Evolutionary conservation across 768 basidiomycete species (phyloP), one percentile per base, ranked within the genome.

Genomic region (Russula foetens): DNA sequence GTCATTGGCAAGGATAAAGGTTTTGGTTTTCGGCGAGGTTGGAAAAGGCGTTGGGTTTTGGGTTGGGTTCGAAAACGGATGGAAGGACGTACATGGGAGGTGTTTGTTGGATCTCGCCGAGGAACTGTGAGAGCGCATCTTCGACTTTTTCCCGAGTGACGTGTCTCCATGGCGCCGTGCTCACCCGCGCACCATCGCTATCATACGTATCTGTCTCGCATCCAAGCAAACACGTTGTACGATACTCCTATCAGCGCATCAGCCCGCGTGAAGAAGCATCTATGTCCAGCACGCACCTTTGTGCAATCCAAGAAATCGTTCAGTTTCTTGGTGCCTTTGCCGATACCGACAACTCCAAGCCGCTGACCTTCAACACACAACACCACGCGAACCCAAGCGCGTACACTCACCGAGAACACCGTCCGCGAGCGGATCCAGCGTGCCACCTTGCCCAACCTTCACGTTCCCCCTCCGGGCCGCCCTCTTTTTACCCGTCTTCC

Each of bases 141-240:
- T 93, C 85, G 35, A 98, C 81, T 46, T 79, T 73, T 64, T 90
- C 88, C 58, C 77, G 78, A 1, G 94, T 95, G 58, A 99, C 81
- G 71, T 96, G 91, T 48, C 78, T 77, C 88, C 89, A 92, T 11
- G 86, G 82, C 23, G 88, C 88, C 21, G 81, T 77, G 41, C 86
- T 82, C 29, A 97, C 86, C 46, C 86, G 78, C 26, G 84, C 79
- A 15, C 97, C 97, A 68, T 98, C 85, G 61, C 88, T 86, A 69
- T 99, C 97, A 72, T 94, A 97, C 3, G 88, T 84, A 68, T 98
- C 95, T 1, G 97, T 98, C 71, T 96, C 89, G 70, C 90, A 93
- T 7, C 97, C 97, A 4, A 99, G 80, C 9, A 99, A 72, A 66
- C 90, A 94, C 2, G 90, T 96, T 21, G 93, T 89, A 55, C 80